phyloP scores from a whole-genome alignment of 1,284 basidiomycete species.

The Ustilago trichophora region DNA sequence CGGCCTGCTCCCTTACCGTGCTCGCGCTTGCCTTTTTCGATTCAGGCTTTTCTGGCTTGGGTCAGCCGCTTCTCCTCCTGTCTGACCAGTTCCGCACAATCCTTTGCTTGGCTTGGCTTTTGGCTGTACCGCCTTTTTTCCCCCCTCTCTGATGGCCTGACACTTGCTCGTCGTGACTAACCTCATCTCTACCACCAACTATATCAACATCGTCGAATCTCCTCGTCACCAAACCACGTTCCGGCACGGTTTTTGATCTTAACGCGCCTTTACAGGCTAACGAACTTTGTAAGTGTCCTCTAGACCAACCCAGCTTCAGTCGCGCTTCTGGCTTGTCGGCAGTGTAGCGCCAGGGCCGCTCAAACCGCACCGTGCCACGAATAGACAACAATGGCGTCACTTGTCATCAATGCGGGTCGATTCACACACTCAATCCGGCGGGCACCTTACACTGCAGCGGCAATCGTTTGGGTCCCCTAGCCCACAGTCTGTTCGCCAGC shows the following conservation, averaged over 20 bases:
- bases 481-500: slow-evolving; percentile 4
- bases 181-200: slow-evolving; percentile 28
- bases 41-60: not conserved
- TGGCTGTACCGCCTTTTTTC: not conserved
- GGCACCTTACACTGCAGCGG: not conserved
- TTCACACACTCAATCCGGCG: not conserved
- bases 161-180: slow-evolving; percentile 4
- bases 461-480: slow-evolving; percentile 4
- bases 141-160: not conserved
- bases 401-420: not conserved
- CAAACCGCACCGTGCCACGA: slow-evolving; percentile 3
- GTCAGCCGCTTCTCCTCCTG: slow-evolving; percentile 4
- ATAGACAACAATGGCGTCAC: not conserved
- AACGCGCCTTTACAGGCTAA: slow-evolving; percentile 41
- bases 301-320: not conserved
- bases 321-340: slow-evolving; percentile 1
- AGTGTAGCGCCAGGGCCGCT: slow-evolving; percentile 8
- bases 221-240: slow-evolving; percentile 12
- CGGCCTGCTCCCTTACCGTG: not conserved
- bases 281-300: slow-evolving; percentile 32
- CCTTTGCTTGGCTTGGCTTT: too few species aligned
- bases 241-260: slow-evolving; percentile 6
- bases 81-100: too few species aligned
- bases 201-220: slow-evolving; percentile 13
- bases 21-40: not conserved